phyloP scores from a whole-genome alignment of 768 basidiomycete species.

The Boletus fagicola region DNA sequence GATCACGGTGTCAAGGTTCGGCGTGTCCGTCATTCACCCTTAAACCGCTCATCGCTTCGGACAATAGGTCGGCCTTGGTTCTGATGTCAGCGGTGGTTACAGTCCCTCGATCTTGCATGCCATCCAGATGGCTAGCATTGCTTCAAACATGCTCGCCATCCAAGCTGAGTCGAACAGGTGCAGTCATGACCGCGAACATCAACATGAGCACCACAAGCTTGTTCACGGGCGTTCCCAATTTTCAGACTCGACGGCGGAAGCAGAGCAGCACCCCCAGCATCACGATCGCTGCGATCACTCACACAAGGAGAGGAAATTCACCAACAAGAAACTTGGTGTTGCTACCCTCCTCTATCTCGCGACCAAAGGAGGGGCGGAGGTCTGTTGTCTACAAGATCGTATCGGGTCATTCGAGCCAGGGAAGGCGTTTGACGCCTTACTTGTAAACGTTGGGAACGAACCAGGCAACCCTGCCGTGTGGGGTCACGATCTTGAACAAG shows the following conservation, averaged over 20 bases:
- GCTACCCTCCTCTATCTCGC: constrained; percentile 85
- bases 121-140: constrained; percentile 73
- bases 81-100: constrained; percentile 89
- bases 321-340: constrained; percentile 64
- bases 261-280: background rate
- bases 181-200: background rate
- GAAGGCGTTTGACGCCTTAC: constrained; percentile 88
- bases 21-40: constrained; percentile 1
- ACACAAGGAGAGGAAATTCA: constrained; percentile 35
- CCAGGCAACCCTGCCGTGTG: constrained; percentile 58
- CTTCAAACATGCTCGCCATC: constrained; percentile 73
- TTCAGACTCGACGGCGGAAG: background rate
- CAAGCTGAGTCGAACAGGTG: constrained; percentile 30
- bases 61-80: constrained; percentile 85
- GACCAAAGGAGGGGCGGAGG: constrained; percentile 85
- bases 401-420: constrained; percentile 78
- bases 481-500: constrained; percentile 40
- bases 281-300: background rate
- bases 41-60: constrained; percentile 2
- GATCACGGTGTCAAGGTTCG: constrained; percentile 84
- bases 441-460: constrained; percentile 57
- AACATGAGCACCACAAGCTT: background rate
- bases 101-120: constrained; percentile 74
- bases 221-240: background rate
- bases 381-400: constrained; percentile 65